phyloP scores from a whole-genome alignment of 2,329 filamentous ascomycete species.

The Periconia digitata region DNA sequence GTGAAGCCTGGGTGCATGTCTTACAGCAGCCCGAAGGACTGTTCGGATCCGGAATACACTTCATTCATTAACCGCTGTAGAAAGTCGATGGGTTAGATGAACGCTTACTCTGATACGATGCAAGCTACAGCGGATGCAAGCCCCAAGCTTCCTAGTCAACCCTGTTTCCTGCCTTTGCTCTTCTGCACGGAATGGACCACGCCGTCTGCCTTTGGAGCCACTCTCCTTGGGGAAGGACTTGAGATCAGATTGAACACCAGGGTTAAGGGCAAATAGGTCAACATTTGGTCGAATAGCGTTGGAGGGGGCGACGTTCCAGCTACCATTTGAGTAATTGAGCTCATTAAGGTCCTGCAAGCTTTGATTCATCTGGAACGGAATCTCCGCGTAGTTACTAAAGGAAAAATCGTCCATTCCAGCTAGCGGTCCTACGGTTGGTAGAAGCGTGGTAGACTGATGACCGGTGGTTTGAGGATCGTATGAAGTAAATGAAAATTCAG shows the following conservation, averaged over 20 bases:
- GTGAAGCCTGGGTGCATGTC: not conserved
- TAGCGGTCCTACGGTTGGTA: not conserved
- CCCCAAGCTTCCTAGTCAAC: constrained; percentile 1
- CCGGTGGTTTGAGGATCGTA: not conserved
- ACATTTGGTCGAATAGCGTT: not conserved
- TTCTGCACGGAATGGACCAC: constrained; percentile 2
- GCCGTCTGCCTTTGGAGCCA: not conserved
- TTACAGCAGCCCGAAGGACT: constrained; percentile 1
- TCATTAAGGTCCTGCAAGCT: not conserved
- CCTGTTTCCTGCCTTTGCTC: constrained; percentile 3
- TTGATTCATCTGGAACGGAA: not conserved
- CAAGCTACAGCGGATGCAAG: constrained; percentile 6
- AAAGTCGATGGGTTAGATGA: not conserved
- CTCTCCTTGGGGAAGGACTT: not conserved
- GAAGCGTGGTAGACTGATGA: too few relatives aligned
- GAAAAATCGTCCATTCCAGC: not conserved
- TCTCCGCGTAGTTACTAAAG: not conserved
- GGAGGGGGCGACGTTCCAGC: not conserved
- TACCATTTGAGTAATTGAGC: not conserved
- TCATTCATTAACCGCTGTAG: not conserved
- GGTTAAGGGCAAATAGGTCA: not conserved
- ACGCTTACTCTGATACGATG: constrained; percentile 2
- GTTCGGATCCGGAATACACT: not conserved
- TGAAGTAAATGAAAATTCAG: not conserved
- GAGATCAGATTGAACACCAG: not conserved